phyloP scores from a whole-genome alignment of 495 filamentous ascomycete genomes.

The Parmelia sp. region DNA sequence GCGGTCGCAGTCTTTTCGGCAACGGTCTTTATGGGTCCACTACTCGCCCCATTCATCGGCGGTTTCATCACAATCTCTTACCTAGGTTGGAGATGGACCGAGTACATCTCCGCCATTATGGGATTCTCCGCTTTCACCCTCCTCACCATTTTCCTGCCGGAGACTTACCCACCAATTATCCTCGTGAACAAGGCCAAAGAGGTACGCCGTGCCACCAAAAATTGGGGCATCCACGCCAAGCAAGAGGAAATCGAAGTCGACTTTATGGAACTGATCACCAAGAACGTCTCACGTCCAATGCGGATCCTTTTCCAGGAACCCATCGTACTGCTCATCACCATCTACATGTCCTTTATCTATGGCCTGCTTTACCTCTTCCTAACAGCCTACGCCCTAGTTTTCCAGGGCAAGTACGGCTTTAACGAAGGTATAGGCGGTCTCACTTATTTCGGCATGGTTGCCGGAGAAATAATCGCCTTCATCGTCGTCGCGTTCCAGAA shows the following conservation, averaged over 20 bases:
- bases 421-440: conserved; percentile 43
- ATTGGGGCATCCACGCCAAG: conserved; percentile 53
- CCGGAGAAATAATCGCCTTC: conserved; percentile 47
- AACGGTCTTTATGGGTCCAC: conserved; percentile 45
- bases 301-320: conserved; percentile 56
- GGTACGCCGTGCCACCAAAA: conserved; percentile 54
- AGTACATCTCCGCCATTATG: conserved; percentile 40
- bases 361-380: conserved; percentile 60
- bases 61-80: conserved; percentile 38
- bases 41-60: conserved; percentile 44
- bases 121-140: conserved; percentile 39
- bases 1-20: conserved; percentile 48
- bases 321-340: conserved; percentile 48
- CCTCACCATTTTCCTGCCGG: conserved; percentile 48
- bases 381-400: conserved; percentile 54
- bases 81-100: conserved; percentile 46
- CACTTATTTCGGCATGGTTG: conserved; percentile 53
- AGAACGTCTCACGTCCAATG: conserved; percentile 55
- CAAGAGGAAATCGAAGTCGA: conserved; percentile 50
- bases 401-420: conserved; percentile 42
- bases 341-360: conserved; percentile 44
- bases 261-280: conserved; percentile 39
- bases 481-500: conserved; percentile 42
- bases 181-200: conserved; percentile 50
- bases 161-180: conserved; percentile 55